These are phyloP conservation scores for Colletotrichum cordylinicola DNA, from an alignment of 2,329 filamentous ascomycete genomes.

Conservation along the genomic window DNA sequence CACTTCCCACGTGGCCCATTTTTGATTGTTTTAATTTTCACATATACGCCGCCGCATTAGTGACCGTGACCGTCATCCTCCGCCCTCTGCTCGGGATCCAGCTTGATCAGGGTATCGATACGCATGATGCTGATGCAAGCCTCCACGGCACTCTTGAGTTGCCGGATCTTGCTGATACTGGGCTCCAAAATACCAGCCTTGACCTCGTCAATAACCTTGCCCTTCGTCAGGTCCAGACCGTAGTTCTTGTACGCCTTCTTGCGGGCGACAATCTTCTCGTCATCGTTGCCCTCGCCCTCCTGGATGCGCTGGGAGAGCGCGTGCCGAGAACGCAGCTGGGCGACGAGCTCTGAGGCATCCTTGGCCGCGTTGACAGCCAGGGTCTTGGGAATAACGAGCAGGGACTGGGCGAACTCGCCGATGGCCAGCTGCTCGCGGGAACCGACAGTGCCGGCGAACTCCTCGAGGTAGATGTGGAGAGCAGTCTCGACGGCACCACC, in stretches of 20 bases:
- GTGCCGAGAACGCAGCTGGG: constrained; percentile 92
- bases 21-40: constrained; percentile 14
- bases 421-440: constrained; percentile 98
- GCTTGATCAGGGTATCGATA: constrained; percentile 97
- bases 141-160: constrained; percentile 98
- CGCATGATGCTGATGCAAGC: constrained; percentile 99
- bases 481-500: constrained; percentile 98
- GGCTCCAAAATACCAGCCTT: constrained; percentile 97
- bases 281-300: constrained; percentile 82
- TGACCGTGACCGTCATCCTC: constrained; percentile 88
- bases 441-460: constrained; percentile 96
- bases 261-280: constrained; percentile 87
- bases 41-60: constrained; percentile 46
- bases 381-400: constrained; percentile 95
- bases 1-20: constrained; percentile 8
- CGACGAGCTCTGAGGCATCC: constrained; percentile 92
- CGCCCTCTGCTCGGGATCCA: constrained; percentile 86
- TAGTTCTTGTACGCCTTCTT: constrained; percentile 99
- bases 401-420: constrained; percentile 93
- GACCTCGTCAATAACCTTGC: constrained; percentile 90
- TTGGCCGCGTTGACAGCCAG: constrained; percentile 97
- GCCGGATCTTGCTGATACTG: constrained; percentile 96
- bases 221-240: constrained; percentile 86
- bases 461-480: constrained; percentile 97
- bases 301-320: constrained; percentile 91